Percentiles rank a stretch among this genome's conserved stretches.
These are phyloP conservation scores for Babesia divergens DNA, from an alignment of 169 alveolate genomes.

Conservation along the genomic window DNA sequence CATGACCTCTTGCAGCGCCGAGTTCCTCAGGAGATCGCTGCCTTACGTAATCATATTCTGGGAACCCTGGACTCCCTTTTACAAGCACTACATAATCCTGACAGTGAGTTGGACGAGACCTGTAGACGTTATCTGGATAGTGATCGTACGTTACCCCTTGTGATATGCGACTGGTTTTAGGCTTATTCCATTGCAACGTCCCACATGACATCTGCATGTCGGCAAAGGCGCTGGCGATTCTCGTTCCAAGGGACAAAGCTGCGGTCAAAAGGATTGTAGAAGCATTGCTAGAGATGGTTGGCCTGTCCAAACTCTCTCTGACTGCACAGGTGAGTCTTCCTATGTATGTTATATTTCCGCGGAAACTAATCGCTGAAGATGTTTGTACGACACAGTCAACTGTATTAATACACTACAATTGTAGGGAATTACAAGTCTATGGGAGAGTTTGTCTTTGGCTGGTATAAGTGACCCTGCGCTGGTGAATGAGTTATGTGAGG, in stretches of 20 bases:
- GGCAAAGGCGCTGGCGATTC: conserved; percentile 48
- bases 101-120: not conserved
- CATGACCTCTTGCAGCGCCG: conserved; percentile 20
- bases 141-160: conserved; percentile 10
- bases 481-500: conserved; percentile 67
- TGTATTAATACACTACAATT: no score
- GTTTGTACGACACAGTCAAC: no score
- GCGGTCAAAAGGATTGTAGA: conserved; percentile 13
- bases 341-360: not conserved
- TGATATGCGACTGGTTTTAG: conserved; percentile 1
- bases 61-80: conserved; percentile 15
- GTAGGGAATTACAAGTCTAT: conserved; percentile 77
- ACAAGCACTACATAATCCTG: conserved; percentile 20
- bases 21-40: conserved; percentile 40
- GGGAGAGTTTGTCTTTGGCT: conserved; percentile 68
- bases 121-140: conserved; percentile 26
- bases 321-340: conserved; percentile 48
- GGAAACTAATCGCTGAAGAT: no score
- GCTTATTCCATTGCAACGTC: conserved; percentile 42
- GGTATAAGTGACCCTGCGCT: conserved; percentile 60
- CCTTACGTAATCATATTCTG: not conserved
- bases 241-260: conserved; percentile 45
- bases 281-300: conserved; percentile 10
- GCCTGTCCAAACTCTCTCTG: conserved; percentile 15
- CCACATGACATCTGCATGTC: conserved; percentile 63